Evolutionary conservation across 1,284 basidiomycete genomes (phyloP).

Genomic region (Cutaneotrichosporon sp.): DNA sequence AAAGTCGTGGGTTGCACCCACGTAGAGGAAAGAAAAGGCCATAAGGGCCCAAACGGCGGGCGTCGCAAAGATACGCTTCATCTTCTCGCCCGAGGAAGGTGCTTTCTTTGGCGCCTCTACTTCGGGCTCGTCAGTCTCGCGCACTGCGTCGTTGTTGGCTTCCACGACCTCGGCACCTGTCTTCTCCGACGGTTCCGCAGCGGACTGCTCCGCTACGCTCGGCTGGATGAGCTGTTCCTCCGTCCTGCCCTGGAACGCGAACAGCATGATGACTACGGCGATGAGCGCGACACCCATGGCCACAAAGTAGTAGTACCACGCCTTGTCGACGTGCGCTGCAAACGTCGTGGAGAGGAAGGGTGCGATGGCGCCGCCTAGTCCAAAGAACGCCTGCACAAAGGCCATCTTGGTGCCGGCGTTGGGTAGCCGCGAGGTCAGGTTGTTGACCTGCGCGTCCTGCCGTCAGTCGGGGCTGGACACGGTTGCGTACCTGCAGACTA

Average conservation of each 20-base stretch:
- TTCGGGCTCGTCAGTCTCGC: not conserved
- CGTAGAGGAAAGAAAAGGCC: conserved; percentile 15
- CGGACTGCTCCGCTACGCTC: not conserved
- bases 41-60: conserved; percentile 10
- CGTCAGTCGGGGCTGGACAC: too few relatives aligned
- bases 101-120: not conserved
- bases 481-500: too few relatives aligned
- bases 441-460: conserved; percentile 24
- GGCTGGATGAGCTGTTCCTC: conserved; percentile 17
- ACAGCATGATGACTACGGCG: conserved; percentile 6
- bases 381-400: conserved; percentile 33
- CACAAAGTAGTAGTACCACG: conserved; percentile 16
- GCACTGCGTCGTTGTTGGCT: not conserved
- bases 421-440: conserved; percentile 16
- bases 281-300: conserved; percentile 14
- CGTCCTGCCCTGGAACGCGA: conserved; percentile 15
- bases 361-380: conserved; percentile 57
- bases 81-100: conserved; percentile 4
- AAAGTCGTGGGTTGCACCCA: not conserved
- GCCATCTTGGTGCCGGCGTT: conserved; percentile 16
- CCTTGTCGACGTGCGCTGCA: conserved; percentile 16
- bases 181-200: not conserved
- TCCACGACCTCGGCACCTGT: not conserved
- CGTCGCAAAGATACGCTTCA: conserved; percentile 15
- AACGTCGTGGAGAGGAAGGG: conserved; percentile 64